These are phyloP conservation scores for Mallotus repandus DNA, from an alignment of 441 rosid genomes.

Conservation along the genomic window DNA sequence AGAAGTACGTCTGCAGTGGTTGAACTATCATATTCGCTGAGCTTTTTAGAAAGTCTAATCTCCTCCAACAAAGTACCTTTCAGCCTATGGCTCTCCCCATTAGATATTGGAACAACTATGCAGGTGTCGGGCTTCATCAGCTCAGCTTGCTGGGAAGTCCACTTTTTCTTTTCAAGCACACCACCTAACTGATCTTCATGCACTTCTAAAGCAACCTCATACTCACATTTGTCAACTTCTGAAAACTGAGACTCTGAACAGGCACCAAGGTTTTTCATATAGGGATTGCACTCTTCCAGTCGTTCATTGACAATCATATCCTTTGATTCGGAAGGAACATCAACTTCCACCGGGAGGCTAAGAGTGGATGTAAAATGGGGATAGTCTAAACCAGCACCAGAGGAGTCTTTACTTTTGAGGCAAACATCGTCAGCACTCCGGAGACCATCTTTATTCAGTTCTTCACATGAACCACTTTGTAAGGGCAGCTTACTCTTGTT, in stretches of 20 bases:
- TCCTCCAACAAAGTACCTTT: constrained; percentile 17
- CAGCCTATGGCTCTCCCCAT: constrained; percentile 13
- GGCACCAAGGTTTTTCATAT: constrained; percentile 13
- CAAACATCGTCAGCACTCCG: constrained; percentile 16
- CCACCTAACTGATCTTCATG: constrained; percentile 20
- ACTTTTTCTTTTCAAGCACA: constrained; percentile 20
- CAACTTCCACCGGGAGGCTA: constrained; percentile 19
- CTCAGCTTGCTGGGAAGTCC: constrained; percentile 26
- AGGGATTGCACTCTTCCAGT: constrained; percentile 17
- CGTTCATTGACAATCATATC: constrained; percentile 15
- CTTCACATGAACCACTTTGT: constrained; percentile 22
- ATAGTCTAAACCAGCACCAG: constrained; percentile 15
- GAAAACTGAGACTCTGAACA: constrained; percentile 25
- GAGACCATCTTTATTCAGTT: constrained; percentile 26
- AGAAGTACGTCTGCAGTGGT: constrained; percentile 15
- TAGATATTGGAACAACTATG: constrained; percentile 15
- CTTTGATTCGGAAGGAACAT: constrained; percentile 24
- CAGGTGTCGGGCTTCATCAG: constrained; percentile 20
- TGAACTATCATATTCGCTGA: constrained; percentile 12
- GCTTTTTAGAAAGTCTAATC: constrained; percentile 25
- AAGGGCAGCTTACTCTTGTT: constrained; percentile 28
- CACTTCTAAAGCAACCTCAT: constrained; percentile 20
- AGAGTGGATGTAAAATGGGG: constrained; percentile 4
- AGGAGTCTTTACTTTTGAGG: constrained; percentile 21
- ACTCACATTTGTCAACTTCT: constrained; percentile 17